These are phyloP conservation scores for Tulasnella sp. DNA, from an alignment of 768 basidiomycete genomes.

Conservation along the genomic window DNA sequence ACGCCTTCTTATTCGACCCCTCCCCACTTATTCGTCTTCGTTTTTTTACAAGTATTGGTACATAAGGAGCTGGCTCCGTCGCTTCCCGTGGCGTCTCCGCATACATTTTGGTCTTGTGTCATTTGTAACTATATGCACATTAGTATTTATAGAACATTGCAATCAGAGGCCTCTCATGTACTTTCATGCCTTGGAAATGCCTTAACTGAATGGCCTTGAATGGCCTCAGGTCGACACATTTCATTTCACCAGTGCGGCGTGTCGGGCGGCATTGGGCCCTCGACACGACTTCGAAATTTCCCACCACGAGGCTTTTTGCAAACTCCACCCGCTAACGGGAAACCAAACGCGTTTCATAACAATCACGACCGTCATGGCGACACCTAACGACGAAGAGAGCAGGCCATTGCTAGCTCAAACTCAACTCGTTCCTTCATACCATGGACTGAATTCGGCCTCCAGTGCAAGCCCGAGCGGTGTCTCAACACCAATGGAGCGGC, in stretches of 20 bases:
- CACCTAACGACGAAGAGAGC: not conserved
- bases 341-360: not conserved
- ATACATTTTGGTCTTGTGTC: constrained; percentile 1
- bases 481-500: not conserved
- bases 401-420: not conserved
- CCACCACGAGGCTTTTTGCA: constrained; percentile 8
- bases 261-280: not conserved
- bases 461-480: not conserved
- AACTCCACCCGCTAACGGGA: not conserved
- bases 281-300: constrained; percentile 2
- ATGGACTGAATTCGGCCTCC: not conserved
- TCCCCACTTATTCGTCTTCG: not conserved
- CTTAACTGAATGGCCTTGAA: not conserved
- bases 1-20: not conserved
- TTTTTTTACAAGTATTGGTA: constrained; percentile 12
- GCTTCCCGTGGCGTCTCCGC: not conserved
- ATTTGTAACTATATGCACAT: constrained; percentile 15
- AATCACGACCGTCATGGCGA: not conserved
- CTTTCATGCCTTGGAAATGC: constrained; percentile 6
- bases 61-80: constrained; percentile 2
- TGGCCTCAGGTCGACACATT: not conserved
- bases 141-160: constrained; percentile 11
- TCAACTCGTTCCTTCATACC: not conserved
- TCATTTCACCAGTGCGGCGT: not conserved
- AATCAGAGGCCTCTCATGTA: constrained; percentile 11